Conservation (phyloP, 2,329 filamentous ascomycete species). For the Pochonia chlamydosporia region DNA sequence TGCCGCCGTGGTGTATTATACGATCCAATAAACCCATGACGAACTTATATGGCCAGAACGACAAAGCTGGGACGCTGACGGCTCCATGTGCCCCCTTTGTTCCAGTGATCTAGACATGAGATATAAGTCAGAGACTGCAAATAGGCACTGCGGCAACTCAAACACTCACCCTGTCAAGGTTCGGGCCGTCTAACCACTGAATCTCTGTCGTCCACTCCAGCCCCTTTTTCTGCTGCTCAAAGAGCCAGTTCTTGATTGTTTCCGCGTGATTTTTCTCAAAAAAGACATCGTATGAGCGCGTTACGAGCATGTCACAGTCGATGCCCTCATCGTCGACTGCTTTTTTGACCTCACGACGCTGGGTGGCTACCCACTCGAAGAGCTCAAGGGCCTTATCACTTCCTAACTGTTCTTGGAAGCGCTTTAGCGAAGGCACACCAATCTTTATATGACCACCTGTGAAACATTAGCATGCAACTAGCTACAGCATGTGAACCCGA, state of each 20-base stretch:
- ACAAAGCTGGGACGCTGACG: slow-evolving; percentile 2
- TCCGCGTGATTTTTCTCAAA: slow-evolving; percentile 19
- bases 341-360: slow-evolving; percentile 19
- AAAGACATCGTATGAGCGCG: slow-evolving; percentile 32
- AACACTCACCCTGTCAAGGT: not conserved
- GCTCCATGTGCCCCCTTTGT: slow-evolving; percentile 1
- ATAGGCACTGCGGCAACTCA: not conserved
- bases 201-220: no score
- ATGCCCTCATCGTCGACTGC: slow-evolving; percentile 30
- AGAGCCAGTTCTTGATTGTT: slow-evolving; percentile 16
- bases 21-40: not conserved
- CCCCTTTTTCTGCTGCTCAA: no score
- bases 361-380: not conserved
- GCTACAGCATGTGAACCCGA: no score
- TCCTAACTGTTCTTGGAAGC: no score
- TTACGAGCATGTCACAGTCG: slow-evolving; percentile 39
- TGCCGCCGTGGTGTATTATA: not conserved
- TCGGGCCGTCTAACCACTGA: no score
- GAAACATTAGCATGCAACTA: no score
- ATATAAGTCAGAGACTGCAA: not conserved
- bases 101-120: not conserved
- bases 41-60: slow-evolving; percentile 9
- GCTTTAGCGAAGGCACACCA: no score
- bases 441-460: no score
- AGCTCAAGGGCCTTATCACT: no score